Conservation (phyloP, 1,284 basidiomycete genomes). For the Takashimella koratensis region DNA sequence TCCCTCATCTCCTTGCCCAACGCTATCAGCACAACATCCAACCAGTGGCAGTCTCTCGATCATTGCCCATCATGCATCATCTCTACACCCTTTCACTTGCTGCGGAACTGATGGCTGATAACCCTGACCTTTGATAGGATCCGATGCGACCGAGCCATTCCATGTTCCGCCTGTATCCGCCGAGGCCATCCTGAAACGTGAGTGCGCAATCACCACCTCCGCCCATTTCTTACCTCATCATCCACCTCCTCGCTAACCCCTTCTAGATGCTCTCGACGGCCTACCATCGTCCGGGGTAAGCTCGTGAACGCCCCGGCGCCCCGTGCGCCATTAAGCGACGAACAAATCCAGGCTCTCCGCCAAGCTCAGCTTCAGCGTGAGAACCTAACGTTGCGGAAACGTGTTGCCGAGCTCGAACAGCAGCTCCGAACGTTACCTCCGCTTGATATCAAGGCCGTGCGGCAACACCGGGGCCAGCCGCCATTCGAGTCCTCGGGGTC, state of each 20-base stretch:
- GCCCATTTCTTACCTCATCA: background rate
- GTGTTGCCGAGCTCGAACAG: constrained; percentile 15
- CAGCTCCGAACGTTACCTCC: constrained; percentile 5
- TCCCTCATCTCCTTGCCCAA: too few species aligned
- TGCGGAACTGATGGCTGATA: too few species aligned
- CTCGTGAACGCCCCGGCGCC: constrained; percentile 19
- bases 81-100: too few species aligned
- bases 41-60: too few species aligned
- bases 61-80: too few species aligned
- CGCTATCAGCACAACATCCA: too few species aligned
- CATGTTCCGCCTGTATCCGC: constrained; percentile 21
- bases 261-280: constrained; percentile 10
- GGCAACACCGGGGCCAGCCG: background rate
- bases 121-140: too few species aligned
- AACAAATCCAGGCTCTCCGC: constrained; percentile 17
- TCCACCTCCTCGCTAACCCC: background rate
- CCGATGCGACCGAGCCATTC: constrained; percentile 20
- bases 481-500: background rate
- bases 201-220: background rate
- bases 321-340: constrained; percentile 17
- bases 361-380: constrained; percentile 23
- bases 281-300: constrained; percentile 18
- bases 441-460: background rate
- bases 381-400: constrained; percentile 15
- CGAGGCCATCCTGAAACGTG: constrained; percentile 19